A percentile compares a stretch with the other conserved stretches of the same genome.
Conservation (phyloP, 495 filamentous ascomycete genomes). For the Penicillium soppii region DNA sequence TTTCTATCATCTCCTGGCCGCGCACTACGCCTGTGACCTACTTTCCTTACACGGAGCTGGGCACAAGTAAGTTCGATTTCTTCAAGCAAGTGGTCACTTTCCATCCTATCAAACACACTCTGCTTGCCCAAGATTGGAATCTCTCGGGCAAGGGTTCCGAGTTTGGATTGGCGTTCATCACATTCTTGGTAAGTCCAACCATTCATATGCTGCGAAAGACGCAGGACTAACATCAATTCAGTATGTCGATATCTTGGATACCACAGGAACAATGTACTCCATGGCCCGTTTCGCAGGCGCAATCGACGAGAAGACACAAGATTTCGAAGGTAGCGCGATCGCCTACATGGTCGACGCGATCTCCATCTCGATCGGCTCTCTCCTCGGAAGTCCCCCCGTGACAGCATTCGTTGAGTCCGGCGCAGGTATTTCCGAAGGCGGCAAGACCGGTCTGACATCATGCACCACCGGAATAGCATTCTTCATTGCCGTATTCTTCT, state of each 20-base stretch:
- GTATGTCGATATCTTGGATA: conserved; percentile 81
- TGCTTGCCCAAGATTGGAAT: conserved; percentile 68
- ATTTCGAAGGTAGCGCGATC: conserved; percentile 75
- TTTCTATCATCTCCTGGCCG: conserved; percentile 84
- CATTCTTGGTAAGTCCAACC: conserved; percentile 51
- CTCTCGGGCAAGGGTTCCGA: conserved; percentile 61
- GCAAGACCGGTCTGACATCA: conserved; percentile 79
- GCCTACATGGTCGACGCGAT: conserved; percentile 79
- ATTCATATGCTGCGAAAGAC: neutral
- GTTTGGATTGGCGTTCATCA: conserved; percentile 76
- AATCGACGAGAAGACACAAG: conserved; percentile 69
- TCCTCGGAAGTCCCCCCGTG: conserved; percentile 72
- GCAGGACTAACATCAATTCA: conserved; percentile 29
- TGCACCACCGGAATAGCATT: conserved; percentile 74
- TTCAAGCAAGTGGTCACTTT: conserved; percentile 82
- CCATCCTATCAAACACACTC: conserved; percentile 65
- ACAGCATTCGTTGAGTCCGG: conserved; percentile 83
- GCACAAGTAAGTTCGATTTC: conserved; percentile 70
- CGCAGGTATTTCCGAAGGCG: conserved; percentile 81
- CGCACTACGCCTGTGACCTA: conserved; percentile 69
- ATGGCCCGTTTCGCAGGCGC: conserved; percentile 77
- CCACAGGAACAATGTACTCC: conserved; percentile 75
- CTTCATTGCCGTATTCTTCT: conserved; percentile 84
- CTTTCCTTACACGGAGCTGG: conserved; percentile 68
- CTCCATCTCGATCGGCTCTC: conserved; percentile 71